These are phyloP conservation scores for Przewalskia tangutica DNA, from an alignment of 257 asterid species.

Conservation along the genomic window DNA sequence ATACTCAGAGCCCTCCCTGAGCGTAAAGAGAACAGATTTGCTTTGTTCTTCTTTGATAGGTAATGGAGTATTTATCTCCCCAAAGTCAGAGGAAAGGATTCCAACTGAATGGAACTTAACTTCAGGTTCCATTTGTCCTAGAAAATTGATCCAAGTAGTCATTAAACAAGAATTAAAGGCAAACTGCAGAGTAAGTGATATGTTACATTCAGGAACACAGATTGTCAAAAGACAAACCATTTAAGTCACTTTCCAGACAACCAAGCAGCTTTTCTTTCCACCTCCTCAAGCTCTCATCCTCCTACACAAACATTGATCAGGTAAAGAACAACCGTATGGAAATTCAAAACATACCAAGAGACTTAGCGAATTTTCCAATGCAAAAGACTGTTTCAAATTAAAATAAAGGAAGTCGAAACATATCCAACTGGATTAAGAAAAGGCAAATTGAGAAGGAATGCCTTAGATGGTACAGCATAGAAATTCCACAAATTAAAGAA, in stretches of 20 bases:
- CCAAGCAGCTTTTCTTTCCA: slow-evolving; percentile 88
- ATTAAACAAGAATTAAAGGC: not conserved
- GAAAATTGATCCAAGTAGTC: not conserved
- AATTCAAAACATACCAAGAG: not conserved
- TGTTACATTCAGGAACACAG: not conserved
- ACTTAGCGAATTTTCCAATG: not conserved
- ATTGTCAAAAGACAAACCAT: slow-evolving; percentile 28
- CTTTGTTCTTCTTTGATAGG: slow-evolving; percentile 38
- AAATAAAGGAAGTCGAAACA: not conserved
- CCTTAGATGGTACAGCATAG: not conserved
- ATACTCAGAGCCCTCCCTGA: slow-evolving; percentile 57
- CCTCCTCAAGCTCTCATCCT: slow-evolving; percentile 70
- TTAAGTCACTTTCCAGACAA: slow-evolving; percentile 57
- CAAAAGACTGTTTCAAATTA: not conserved
- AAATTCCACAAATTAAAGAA: not conserved
- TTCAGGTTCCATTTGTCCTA: slow-evolving; percentile 69
- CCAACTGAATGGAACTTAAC: slow-evolving; percentile 63
- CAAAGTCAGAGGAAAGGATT: slow-evolving; percentile 50
- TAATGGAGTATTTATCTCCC: slow-evolving; percentile 54
- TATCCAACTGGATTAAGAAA: not conserved
- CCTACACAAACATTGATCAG: slow-evolving; percentile 23
- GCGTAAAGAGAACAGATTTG: slow-evolving; percentile 40
- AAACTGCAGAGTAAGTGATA: not conserved
- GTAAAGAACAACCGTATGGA: not conserved
- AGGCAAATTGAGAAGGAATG: not conserved